phyloP scores from a whole-genome alignment of 176 grass and related monocot genomes.

The Aechmea fasciata region DNA sequence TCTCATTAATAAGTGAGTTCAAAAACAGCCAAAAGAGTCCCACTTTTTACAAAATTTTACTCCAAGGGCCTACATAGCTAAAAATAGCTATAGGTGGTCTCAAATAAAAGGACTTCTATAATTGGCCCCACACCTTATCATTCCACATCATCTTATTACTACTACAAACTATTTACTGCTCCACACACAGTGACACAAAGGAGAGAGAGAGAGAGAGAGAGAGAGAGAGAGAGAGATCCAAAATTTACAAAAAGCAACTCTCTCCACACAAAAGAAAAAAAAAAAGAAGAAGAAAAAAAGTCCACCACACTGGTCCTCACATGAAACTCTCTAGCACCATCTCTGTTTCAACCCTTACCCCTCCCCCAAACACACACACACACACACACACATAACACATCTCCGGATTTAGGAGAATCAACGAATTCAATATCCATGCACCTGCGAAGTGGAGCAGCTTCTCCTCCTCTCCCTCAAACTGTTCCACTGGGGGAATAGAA shows the following conservation, averaged over 20 bases:
- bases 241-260: background rate
- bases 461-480: no score
- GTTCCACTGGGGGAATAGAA: background rate
- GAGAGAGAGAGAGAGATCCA: background rate
- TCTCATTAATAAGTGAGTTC: conserved; percentile 34
- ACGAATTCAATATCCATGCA: background rate
- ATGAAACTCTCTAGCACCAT: background rate
- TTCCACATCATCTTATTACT: conserved; percentile 3
- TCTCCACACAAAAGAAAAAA: background rate
- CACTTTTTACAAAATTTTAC: background rate
- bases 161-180: background rate
- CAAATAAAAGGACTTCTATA: conserved; percentile 37
- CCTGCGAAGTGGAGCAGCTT: background rate
- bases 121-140: conserved; percentile 31
- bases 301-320: background rate
- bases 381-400: no score
- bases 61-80: conserved; percentile 17
- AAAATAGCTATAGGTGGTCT: conserved; percentile 22
- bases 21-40: conserved; percentile 10
- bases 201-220: background rate
- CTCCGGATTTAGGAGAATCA: no score
- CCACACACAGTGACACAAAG: background rate
- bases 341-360: background rate
- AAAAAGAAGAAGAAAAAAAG: no score
- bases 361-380: no score